A percentile compares a stretch with the other conserved stretches of the same genome.
Evolutionary conservation across 495 filamentous ascomycete species (phyloP).

Genomic region (Umbilicaria muhlenbergii): DNA sequence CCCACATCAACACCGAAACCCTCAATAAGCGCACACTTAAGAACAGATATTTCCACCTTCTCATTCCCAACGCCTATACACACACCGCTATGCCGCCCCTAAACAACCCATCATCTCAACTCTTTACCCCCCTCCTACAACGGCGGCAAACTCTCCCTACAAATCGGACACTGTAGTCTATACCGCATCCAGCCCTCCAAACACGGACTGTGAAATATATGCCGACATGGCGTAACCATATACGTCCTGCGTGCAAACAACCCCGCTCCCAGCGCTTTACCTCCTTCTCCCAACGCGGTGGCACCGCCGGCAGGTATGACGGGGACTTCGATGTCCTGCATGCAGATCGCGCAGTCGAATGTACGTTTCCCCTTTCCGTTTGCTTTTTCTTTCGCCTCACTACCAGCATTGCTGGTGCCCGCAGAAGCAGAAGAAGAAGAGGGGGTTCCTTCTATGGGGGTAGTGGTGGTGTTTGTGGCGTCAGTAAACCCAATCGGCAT

Average conservation of each 20-base stretch:
- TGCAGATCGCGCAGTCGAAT: conserved; percentile 91
- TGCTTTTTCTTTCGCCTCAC: conserved; percentile 17
- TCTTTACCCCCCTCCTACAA: conserved; percentile 29
- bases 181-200: conserved; percentile 95
- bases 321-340: conserved; percentile 78
- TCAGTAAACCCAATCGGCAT: conserved; percentile 56
- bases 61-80: too few species aligned
- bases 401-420: conserved; percentile 20
- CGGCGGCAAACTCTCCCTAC: conserved; percentile 75
- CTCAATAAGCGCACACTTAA: too few species aligned
- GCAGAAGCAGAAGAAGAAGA: conserved; percentile 19
- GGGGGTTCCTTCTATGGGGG: too few species aligned
- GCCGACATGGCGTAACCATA: conserved; percentile 94
- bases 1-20: too few species aligned
- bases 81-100: too few species aligned
- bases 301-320: conserved; percentile 45
- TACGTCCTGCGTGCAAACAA: conserved; percentile 67
- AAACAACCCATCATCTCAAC: too few species aligned
- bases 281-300: conserved; percentile 26
- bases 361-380: conserved; percentile 38
- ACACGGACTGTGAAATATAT: conserved; percentile 89
- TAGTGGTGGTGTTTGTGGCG: conserved; percentile 18
- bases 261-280: conserved; percentile 32
- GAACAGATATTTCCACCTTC: too few species aligned
- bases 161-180: conserved; percentile 87